A percentile compares a stretch with the other conserved stretches of the same genome.
Conservation (phyloP, 208 protist genomes). For the Entamoeba invadens region DNA sequence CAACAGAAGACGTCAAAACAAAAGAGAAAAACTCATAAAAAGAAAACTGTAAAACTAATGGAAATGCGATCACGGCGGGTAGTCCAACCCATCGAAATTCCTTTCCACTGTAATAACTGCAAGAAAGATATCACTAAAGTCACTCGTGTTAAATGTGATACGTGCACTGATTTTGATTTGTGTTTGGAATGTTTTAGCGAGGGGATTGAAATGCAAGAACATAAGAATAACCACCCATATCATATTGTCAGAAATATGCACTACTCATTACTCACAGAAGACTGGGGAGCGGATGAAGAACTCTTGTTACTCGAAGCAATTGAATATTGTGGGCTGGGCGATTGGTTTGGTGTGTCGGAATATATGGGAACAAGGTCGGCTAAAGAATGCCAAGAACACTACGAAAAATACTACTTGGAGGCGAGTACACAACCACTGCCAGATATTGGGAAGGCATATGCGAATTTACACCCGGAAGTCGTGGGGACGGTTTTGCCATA, state of each 20-base stretch:
- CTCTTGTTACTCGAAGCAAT: neutral
- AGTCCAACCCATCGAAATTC: neutral
- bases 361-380: neutral
- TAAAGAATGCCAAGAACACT: neutral
- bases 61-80: neutral
- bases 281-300: neutral
- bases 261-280: neutral
- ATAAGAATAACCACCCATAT: neutral
- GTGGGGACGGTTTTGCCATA: neutral
- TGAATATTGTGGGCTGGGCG: neutral
- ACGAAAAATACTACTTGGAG: neutral
- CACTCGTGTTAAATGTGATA: neutral
- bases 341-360: neutral
- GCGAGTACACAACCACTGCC: neutral
- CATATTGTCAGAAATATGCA: neutral
- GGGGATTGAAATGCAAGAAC: neutral
- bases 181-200: neutral
- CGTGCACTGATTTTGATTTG: neutral
- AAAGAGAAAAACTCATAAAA: too few species aligned
- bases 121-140: neutral
- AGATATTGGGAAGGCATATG: neutral
- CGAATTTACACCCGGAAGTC: neutral
- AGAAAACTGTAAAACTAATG: too few species aligned
- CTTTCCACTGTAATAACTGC: neutral
- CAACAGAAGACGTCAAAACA: too few species aligned